Evolutionary conservation across 2,329 filamentous ascomycete species (phyloP).

Genomic region (Ceratocystis huliohia): DNA sequence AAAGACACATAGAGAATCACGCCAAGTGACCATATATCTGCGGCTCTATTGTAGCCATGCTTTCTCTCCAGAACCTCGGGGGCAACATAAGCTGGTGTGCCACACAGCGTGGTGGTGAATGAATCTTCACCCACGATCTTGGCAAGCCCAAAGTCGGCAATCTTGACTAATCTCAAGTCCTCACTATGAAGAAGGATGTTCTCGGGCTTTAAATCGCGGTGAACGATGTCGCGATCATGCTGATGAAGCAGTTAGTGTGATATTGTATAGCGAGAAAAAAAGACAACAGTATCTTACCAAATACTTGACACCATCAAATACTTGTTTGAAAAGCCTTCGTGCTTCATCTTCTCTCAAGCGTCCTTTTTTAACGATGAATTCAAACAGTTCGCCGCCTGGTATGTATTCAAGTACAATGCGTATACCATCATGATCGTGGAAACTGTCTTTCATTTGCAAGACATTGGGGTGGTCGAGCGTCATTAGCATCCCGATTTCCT

Average conservation of each 20-base stretch:
- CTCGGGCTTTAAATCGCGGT: constrained; percentile 94
- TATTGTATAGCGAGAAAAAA: too few relatives aligned
- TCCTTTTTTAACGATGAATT: constrained; percentile 80
- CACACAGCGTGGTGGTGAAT: constrained; percentile 90
- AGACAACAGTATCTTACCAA: constrained; percentile 46
- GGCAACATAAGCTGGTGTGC: constrained; percentile 94
- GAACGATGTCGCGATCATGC: constrained; percentile 95
- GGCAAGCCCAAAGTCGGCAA: constrained; percentile 91
- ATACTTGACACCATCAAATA: constrained; percentile 92
- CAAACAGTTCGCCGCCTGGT: constrained; percentile 88
- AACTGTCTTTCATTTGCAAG: constrained; percentile 86
- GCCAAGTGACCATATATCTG: constrained; percentile 95
- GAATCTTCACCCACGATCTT: constrained; percentile 99
- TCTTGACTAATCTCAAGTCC: constrained; percentile 67
- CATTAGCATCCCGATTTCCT: constrained; percentile 95
- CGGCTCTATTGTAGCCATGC: constrained; percentile 77
- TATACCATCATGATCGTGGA: constrained; percentile 79
- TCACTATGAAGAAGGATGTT: constrained; percentile 76
- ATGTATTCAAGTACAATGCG: constrained; percentile 87
- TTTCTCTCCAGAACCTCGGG: constrained; percentile 78
- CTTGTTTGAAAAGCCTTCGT: constrained; percentile 74
- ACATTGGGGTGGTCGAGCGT: constrained; percentile 91
- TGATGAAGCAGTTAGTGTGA: constrained; percentile 28
- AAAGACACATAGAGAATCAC: constrained; percentile 96
- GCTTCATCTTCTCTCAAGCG: constrained; percentile 76